phyloP scores from a whole-genome alignment of 31 red algal genomes.

The Asparagopsis taxiformis region DNA sequence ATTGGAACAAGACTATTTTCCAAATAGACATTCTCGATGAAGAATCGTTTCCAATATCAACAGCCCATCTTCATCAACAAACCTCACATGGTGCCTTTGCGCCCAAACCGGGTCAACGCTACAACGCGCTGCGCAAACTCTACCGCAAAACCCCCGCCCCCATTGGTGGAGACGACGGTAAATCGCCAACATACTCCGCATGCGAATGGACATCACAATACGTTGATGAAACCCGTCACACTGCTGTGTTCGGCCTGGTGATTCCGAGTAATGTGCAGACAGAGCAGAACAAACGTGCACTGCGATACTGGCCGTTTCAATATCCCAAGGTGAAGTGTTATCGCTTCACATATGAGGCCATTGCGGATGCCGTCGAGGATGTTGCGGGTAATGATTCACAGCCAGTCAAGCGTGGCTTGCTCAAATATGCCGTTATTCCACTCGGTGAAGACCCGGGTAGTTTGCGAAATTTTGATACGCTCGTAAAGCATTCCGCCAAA shows the following conservation, averaged over 20 bases:
- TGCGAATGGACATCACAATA: constrained; percentile 42
- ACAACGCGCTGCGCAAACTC: constrained; percentile 22
- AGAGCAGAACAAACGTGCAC: constrained; percentile 17
- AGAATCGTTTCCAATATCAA: background rate
- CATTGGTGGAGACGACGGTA: constrained; percentile 30
- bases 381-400: constrained; percentile 8
- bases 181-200: constrained; percentile 3
- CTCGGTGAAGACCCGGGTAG: constrained; percentile 23
- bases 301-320: constrained; percentile 51
- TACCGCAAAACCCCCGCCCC: constrained; percentile 46
- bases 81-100: background rate
- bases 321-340: constrained; percentile 31
- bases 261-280: constrained; percentile 11
- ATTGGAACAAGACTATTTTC: constrained; percentile 49
- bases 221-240: constrained; percentile 3
- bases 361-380: no score
- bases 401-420: constrained; percentile 6
- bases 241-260: constrained; percentile 28
- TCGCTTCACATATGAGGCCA: constrained; percentile 19
- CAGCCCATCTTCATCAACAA: background rate
- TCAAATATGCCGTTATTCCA: constrained; percentile 32
- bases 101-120: constrained; percentile 2
- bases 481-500: constrained; percentile 12
- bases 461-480: constrained; percentile 24
- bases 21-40: background rate